Evolutionary conservation across 2,329 filamentous ascomycete genomes (phyloP), one percentile per base, ranked within the genome.

Genomic region (Colletotrichum tamarilloi): DNA sequence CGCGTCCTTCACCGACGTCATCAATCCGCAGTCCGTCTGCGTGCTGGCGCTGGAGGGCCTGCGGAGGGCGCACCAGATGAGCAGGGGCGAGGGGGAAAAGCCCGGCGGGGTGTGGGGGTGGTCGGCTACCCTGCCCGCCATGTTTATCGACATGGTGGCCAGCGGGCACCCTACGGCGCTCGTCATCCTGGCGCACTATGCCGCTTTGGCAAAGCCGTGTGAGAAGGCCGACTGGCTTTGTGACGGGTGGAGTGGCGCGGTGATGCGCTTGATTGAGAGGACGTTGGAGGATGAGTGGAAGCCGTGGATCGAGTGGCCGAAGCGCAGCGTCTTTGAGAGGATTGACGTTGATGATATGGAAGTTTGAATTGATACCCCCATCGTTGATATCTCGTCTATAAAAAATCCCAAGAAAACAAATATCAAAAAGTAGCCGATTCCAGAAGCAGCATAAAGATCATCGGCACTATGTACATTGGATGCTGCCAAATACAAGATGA

Each of bases 141-240:
- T 71, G 24, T 77, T 76, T 49, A 58, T 77, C 9, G 75, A 77
- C 19, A 67, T 76, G 73, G 55, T 76, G 19, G 59, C 30, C n/a
- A 62, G 30, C 59, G 62, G 62, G 5, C 68, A 75, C 46, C 67
- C 70, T 5, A 68, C 74, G 8, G 75, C 76, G 22, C 74, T 77
- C 46, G 72, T 76, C 42, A 74, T 76, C 5, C 58, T 76, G 57
- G 76, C 75, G 42, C 76, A 77, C 64, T 76, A 69, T 35, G 64
- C 75, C 12, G 76, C 76, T 1, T 19, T 76, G 59, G 42, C 57
- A 1, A 62, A 67, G 22, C 52, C 69, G 7, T 56, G 19, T 4
- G 67, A 66, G 67, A 28, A 35, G 14, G 49, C 12, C 1, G 49
- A 70, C 14, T 76, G 76, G 76, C 49, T 70, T 9, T 71, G 32